Percentiles rank a stretch among this genome's conserved stretches.
phyloP scores from a whole-genome alignment of 1,284 basidiomycete species.

The Apiotrichum porosum region DNA sequence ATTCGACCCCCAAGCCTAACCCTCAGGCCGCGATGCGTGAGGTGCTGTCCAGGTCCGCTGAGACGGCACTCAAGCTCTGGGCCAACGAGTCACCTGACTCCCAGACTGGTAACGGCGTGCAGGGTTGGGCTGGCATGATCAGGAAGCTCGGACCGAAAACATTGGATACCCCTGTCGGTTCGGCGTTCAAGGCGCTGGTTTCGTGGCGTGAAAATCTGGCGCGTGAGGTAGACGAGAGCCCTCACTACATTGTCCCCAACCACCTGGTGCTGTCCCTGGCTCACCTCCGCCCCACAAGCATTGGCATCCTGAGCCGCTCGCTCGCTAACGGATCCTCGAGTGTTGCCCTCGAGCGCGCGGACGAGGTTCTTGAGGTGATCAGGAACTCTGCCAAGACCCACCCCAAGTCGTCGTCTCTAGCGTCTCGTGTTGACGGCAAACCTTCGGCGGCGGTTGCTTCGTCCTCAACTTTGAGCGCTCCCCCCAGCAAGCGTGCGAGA shows the following conservation, averaged over 20 bases:
- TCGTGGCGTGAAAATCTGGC: constrained; percentile 79
- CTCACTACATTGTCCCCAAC: constrained; percentile 67
- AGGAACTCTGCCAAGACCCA: constrained; percentile 23
- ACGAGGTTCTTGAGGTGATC: constrained; percentile 62
- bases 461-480: too few relatives aligned
- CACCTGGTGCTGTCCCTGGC: constrained; percentile 66
- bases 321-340: background rate
- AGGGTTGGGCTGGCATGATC: constrained; percentile 72
- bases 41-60: constrained; percentile 63
- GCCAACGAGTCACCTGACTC: constrained; percentile 64
- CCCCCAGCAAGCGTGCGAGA: too few relatives aligned
- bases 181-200: constrained; percentile 71
- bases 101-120: constrained; percentile 59
- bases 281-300: constrained; percentile 57
- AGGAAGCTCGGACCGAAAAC: constrained; percentile 72
- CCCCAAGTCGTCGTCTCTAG: too few relatives aligned
- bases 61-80: constrained; percentile 67
- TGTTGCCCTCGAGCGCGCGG: constrained; percentile 47
- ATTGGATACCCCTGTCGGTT: constrained; percentile 52
- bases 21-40: constrained; percentile 46
- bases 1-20: constrained; percentile 20
- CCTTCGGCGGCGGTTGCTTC: too few relatives aligned
- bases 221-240: constrained; percentile 81
- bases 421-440: too few relatives aligned
- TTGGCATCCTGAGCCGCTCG: constrained; percentile 50